Evolutionary conservation across 768 basidiomycete genomes (phyloP).

Genomic region (Pisolithus orientalis): DNA sequence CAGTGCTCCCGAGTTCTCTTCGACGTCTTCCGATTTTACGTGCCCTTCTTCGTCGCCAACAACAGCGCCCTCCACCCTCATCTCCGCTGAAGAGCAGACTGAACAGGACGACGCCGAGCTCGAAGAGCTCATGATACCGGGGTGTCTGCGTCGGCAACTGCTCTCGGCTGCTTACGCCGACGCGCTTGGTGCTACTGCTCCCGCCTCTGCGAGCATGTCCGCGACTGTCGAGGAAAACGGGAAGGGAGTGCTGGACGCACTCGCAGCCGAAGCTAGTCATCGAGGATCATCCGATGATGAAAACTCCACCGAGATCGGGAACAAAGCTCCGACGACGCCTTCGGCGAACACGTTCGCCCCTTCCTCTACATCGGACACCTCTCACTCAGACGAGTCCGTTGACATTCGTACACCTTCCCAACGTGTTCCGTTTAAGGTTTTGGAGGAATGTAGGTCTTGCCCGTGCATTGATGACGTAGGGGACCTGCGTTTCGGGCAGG

Average conservation of each 20-base stretch:
- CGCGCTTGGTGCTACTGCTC: too few relatives aligned
- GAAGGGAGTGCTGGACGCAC: conserved; percentile 21
- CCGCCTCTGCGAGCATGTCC: too few relatives aligned
- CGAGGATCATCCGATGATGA: background rate
- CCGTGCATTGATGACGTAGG: background rate
- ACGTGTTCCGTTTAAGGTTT: background rate
- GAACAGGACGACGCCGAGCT: conserved; percentile 22
- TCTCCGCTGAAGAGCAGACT: conserved; percentile 5
- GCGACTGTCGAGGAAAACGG: background rate
- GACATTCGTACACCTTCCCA: background rate
- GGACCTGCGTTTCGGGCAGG: too few relatives aligned
- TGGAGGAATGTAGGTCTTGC: background rate
- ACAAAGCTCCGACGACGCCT: conserved; percentile 5
- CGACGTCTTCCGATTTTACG: too few relatives aligned
- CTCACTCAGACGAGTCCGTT: conserved; percentile 5
- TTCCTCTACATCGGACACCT: conserved; percentile 1
- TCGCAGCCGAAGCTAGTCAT: background rate
- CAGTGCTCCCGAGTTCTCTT: too few relatives aligned
- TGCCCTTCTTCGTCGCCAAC: background rate
- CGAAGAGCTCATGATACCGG: background rate
- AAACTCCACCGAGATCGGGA: background rate
- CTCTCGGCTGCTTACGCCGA: too few relatives aligned
- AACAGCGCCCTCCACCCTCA: background rate
- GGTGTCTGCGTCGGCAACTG: background rate
- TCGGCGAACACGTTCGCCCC: conserved; percentile 7